Evolutionary conservation across 1,284 basidiomycete genomes (phyloP).

Genomic region (Ceratobasidium sp.): DNA sequence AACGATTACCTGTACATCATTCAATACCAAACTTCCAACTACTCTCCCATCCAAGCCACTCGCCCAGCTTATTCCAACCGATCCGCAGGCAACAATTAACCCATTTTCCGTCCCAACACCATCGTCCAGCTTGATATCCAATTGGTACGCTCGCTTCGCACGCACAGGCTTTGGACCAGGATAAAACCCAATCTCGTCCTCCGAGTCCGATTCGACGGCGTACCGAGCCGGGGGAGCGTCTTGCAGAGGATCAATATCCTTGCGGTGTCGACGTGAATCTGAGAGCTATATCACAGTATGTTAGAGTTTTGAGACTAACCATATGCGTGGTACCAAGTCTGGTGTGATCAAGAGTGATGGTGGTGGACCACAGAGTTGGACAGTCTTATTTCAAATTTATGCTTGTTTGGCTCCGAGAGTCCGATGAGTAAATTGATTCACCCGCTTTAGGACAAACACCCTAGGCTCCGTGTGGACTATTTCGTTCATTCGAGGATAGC

Average conservation of each 20-base stretch:
- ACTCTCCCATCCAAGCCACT: constrained; percentile 6
- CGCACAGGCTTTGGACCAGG: constrained; percentile 9
- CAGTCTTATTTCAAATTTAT: too few species aligned
- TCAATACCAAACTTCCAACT: constrained; percentile 25
- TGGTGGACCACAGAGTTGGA: too few species aligned
- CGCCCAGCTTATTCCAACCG: constrained; percentile 24
- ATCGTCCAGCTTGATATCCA: neutral
- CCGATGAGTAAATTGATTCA: too few species aligned
- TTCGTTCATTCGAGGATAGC: too few species aligned
- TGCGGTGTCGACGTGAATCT: neutral
- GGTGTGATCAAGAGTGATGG: too few species aligned
- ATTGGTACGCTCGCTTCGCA: constrained; percentile 5
- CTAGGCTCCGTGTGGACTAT: too few species aligned
- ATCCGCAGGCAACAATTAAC: constrained; percentile 27
- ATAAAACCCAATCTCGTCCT: constrained; percentile 46
- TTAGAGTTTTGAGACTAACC: too few species aligned
- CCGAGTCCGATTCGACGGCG: constrained; percentile 48
- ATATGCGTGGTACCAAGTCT: too few species aligned
- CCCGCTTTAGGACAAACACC: too few species aligned
- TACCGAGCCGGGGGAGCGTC: constrained; percentile 45
- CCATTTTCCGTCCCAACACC: neutral
- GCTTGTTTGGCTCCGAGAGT: too few species aligned
- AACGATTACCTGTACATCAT: constrained; percentile 32
- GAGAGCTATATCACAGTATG: too few species aligned
- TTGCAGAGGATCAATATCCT: constrained; percentile 48